Percentiles rank a stretch among this genome's conserved stretches.
These are phyloP conservation scores for Albugo laibachii DNA, from an alignment of 352 stramenopile genomes.

Conservation along the genomic window DNA sequence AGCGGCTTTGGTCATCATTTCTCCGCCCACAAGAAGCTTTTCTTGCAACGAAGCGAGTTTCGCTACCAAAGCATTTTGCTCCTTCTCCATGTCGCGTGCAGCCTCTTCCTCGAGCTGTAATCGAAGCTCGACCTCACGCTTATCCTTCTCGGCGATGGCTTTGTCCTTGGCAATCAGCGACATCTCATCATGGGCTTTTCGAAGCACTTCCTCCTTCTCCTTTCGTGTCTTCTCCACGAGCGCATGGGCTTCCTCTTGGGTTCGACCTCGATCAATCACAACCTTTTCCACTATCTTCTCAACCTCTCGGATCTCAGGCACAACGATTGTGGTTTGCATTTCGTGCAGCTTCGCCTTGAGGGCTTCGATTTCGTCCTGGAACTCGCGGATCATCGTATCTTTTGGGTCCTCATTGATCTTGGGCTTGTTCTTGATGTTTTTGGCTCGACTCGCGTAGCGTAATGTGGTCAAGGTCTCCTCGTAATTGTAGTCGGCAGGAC, in stretches of 20 bases:
- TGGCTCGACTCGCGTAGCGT: slow-evolving; percentile 93
- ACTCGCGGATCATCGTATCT: slow-evolving; percentile 94
- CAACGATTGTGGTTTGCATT: slow-evolving; percentile 22
- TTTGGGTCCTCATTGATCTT: slow-evolving; percentile 98
- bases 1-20: slow-evolving; percentile 88
- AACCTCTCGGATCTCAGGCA: slow-evolving; percentile 36
- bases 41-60: slow-evolving; percentile 84
- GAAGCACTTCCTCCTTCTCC: slow-evolving; percentile 55
- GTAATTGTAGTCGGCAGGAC: slow-evolving; percentile 96
- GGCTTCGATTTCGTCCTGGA: slow-evolving; percentile 90
- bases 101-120: slow-evolving; percentile 77
- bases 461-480: slow-evolving; percentile 88
- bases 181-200: slow-evolving; percentile 49
- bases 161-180: slow-evolving; percentile 59
- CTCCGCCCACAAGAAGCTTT: slow-evolving; percentile 81
- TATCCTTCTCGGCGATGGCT: slow-evolving; percentile 62
- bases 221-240: slow-evolving; percentile 51
- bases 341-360: slow-evolving; percentile 71
- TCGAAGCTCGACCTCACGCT: slow-evolving; percentile 67
- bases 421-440: slow-evolving; percentile 99
- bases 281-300: slow-evolving; percentile 74
- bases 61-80: slow-evolving; percentile 62
- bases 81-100: slow-evolving; percentile 30
- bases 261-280: slow-evolving; percentile 68
- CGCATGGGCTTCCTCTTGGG: slow-evolving; percentile 45